Evolutionary conservation across 768 basidiomycete genomes (phyloP), one percentile per base, ranked within the genome.

Genomic region (Cyclocybe aegerita): DNA sequence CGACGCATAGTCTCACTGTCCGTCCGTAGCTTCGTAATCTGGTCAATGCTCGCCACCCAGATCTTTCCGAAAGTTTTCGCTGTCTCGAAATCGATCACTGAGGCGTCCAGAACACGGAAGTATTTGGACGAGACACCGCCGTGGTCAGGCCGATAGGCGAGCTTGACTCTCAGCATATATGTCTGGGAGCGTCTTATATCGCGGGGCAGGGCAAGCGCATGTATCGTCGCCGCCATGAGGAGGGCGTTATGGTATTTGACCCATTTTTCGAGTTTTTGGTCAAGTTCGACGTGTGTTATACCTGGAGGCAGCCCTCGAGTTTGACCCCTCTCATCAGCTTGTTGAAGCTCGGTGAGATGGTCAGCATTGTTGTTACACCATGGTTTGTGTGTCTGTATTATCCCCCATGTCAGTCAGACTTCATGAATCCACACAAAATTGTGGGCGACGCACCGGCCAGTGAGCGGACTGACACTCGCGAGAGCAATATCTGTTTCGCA

Each of bases 251-350:
- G 65, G 49, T 58, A 65, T 43, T 61, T 59, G 50, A 66, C 60
- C 68, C 69, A 68, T 46, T 65, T 66, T 44, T 66, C 64, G 46
- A 70, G 64, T 15, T 59, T 61, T 43, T 56, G 49, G 53, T 68
- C 63, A 37, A 68, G 64, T 41, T 67, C 65, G 44, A 55, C 46
- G 12, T 65, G 39, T 1, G 62, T 55, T 29, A 67, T 32, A 43
- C 62, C 63, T 44, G 56, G 48, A 44, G 65, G 56, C 48, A 63
- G 45, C 8, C 39, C 8, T 23, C 14, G 33, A 11, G 8, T 33
- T n/a, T n/a, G 9, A 3, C 48, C 50, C 9, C 42, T 35, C 31
- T 23, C 16, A 30, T 55, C 55, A 7, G 40, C 45, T 34, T 45
- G 16, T 4, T 35, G 43, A 8, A 59, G 50, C n/a, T 45, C 43